These are phyloP conservation scores for Tylopilus cervinicoccineus DNA, from an alignment of 768 basidiomycete species.

Conservation along the genomic window DNA sequence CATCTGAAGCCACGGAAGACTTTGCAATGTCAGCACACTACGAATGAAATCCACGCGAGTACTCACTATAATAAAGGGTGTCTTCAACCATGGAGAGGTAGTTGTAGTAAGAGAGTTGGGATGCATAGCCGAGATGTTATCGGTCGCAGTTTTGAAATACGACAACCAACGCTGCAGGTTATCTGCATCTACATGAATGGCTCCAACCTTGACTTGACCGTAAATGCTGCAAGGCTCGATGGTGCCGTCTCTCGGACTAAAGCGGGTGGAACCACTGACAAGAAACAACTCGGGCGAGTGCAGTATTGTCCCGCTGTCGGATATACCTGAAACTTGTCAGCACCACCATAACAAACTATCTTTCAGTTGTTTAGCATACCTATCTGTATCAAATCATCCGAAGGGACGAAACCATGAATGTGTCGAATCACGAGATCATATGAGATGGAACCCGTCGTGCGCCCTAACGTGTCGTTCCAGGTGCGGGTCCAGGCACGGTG, in stretches of 20 bases:
- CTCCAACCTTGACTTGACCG: constrained; percentile 41
- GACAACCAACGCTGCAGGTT: constrained; percentile 22
- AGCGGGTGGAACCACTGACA: constrained; percentile 45
- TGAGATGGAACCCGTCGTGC: constrained; percentile 52
- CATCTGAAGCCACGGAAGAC: constrained; percentile 17
- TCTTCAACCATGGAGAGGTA: constrained; percentile 27
- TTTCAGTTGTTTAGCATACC: constrained; percentile 32
- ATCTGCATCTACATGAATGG: constrained; percentile 47
- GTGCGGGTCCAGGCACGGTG: constrained; percentile 64
- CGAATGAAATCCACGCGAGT: background rate
- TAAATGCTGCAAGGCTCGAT: constrained; percentile 53
- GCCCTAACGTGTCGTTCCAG: constrained; percentile 67
- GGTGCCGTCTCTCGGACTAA: constrained; percentile 54
- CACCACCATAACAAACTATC: background rate
- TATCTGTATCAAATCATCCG: constrained; percentile 11
- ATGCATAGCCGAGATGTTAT: constrained; percentile 1
- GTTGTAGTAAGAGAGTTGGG: constrained; percentile 2
- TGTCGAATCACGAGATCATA: constrained; percentile 47
- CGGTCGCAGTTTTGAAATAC: constrained; percentile 5
- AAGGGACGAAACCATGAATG: constrained; percentile 41
- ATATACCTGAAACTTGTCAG: constrained; percentile 14
- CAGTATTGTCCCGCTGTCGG: constrained; percentile 37
- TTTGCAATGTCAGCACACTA: constrained; percentile 8
- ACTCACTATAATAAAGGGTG: constrained; percentile 25
- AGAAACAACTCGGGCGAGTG: constrained; percentile 43